Evolutionary conservation across 495 filamentous ascomycete species (phyloP).

Genomic region (Achaetomiella virescens): DNA sequence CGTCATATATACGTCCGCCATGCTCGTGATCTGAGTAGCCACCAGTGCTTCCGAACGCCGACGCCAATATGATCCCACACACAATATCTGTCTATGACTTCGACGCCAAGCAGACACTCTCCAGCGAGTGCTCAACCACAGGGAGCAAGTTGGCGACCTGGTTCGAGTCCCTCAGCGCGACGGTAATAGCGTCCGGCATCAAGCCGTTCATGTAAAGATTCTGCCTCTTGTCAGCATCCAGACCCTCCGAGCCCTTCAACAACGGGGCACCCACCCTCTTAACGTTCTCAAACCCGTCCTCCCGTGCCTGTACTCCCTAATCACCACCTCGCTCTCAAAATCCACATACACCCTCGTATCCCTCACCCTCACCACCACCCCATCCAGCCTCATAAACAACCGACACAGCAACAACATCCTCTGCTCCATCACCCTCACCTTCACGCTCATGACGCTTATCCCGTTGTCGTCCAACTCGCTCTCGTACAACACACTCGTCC

Average conservation of each 20-base stretch:
- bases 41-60: background rate
- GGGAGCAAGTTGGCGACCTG: constrained; percentile 66
- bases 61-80: background rate
- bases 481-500: constrained; percentile 88
- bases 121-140: constrained; percentile 52
- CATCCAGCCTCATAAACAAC: constrained; percentile 92
- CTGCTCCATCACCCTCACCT: constrained; percentile 85
- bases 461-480: constrained; percentile 98
- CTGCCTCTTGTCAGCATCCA: constrained; percentile 34
- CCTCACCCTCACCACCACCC: constrained; percentile 75
- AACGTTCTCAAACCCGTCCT: constrained; percentile 71
- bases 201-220: constrained; percentile 58
- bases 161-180: constrained; percentile 79
- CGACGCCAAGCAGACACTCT: constrained; percentile 36
- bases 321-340: constrained; percentile 72
- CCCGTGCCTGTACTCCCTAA: constrained; percentile 80
- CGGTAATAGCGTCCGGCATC: constrained; percentile 62
- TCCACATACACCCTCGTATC: constrained; percentile 93
- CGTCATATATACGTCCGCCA: background rate
- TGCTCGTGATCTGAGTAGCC: background rate
- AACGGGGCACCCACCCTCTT: constrained; percentile 53
- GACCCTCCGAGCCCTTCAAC: background rate
- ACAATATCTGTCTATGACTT: background rate
- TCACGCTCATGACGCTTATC: constrained; percentile 78
- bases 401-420: constrained; percentile 75